Conservation (phyloP, 2,329 filamentous ascomycete species). For the Raffaelea ambrosiae region DNA sequence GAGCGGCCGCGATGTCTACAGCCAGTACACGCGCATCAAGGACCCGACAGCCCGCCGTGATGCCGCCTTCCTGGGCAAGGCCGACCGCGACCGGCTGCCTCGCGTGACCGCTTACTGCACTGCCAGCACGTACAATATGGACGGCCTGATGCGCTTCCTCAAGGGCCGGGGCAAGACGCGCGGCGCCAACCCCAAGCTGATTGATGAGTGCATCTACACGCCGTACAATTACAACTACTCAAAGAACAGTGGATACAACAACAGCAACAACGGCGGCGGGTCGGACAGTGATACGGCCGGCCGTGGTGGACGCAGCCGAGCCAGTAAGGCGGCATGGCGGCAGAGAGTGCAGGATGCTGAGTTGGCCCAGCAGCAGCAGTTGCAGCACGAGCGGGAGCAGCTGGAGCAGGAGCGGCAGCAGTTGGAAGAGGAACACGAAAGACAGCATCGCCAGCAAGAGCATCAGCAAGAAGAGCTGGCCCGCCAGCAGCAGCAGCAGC, state of each 20-base stretch:
- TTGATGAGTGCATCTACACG: constrained; percentile 96
- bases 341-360: constrained; percentile 16
- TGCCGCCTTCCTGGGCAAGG: constrained; percentile 86
- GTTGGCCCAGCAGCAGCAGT: constrained; percentile 16
- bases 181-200: constrained; percentile 79
- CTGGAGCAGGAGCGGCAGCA: constrained; percentile 21
- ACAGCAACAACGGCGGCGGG: constrained; percentile 25
- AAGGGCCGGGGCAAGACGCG: constrained; percentile 74
- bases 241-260: constrained; percentile 13
- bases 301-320: constrained; percentile 2
- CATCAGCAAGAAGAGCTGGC: no score
- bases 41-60: constrained; percentile 88
- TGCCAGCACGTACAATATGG: constrained; percentile 83
- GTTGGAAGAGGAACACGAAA: constrained; percentile 16
- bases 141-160: constrained; percentile 80
- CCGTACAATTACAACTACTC: constrained; percentile 64
- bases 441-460: constrained; percentile 19
- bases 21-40: constrained; percentile 95
- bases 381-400: constrained; percentile 19
- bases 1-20: constrained; percentile 90
- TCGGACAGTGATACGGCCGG: no score
- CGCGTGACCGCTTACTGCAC: constrained; percentile 96
- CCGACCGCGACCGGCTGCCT: constrained; percentile 77
- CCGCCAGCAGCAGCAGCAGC: constrained; percentile 18
- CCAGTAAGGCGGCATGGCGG: neutral